Conservation (phyloP, 768 basidiomycete species). For the Hygrocybe coccinea region DNA sequence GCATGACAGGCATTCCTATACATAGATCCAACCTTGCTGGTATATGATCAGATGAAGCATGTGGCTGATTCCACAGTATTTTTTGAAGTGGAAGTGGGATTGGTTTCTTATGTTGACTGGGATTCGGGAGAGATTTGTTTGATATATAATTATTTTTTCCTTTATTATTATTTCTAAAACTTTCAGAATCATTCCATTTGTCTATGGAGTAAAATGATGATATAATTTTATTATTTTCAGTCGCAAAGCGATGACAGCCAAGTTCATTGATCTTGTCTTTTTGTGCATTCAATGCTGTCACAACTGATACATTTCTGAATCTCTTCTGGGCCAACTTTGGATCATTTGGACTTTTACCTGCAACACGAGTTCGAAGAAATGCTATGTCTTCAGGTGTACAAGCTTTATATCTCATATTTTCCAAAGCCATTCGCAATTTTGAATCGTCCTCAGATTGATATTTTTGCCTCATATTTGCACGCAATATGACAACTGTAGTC, state of each 20-base stretch:
- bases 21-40: slow-evolving; percentile 30
- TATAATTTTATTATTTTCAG: slow-evolving; percentile 22
- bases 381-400: slow-evolving; percentile 22
- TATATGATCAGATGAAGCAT: slow-evolving; percentile 12
- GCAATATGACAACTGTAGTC: slow-evolving; percentile 3
- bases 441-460: slow-evolving; percentile 22
- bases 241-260: slow-evolving; percentile 27
- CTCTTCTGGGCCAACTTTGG: slow-evolving; percentile 5
- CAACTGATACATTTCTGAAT: slow-evolving; percentile 31
- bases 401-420: slow-evolving; percentile 26
- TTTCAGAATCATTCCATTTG: background rate
- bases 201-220: slow-evolving; percentile 25
- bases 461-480: slow-evolving; percentile 26
- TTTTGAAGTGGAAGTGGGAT: background rate
- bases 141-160: background rate
- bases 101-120: background rate
- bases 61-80: background rate
- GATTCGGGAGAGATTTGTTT: background rate
- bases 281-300: slow-evolving; percentile 26
- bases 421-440: slow-evolving; percentile 24
- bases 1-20: slow-evolving; percentile 32
- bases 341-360: slow-evolving; percentile 2
- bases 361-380: slow-evolving; percentile 15
- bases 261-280: slow-evolving; percentile 31
- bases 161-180: background rate